Evolutionary conservation across 148 eudicot species (phyloP).

Genomic region (Persicaria maculosa): DNA sequence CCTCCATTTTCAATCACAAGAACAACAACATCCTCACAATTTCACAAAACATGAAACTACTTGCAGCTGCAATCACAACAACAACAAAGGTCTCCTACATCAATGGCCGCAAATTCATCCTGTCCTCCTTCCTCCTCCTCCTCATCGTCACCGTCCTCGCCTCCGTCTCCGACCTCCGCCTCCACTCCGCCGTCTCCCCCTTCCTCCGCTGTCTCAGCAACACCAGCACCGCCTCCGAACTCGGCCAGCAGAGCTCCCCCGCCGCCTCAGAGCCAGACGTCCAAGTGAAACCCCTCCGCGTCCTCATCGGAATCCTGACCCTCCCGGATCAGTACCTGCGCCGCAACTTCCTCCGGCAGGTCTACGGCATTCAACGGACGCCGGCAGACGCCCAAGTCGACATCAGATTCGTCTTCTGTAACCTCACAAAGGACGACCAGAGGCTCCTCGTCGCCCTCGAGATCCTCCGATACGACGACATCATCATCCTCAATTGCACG

Average conservation of each 20-base stretch:
- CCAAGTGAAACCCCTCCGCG: conserved; percentile 21
- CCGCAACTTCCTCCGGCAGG: conserved; percentile 58
- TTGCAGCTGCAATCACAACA: too few relatives aligned
- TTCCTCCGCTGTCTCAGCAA: background rate
- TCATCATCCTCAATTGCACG: conserved; percentile 38
- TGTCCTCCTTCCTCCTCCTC: too few relatives aligned
- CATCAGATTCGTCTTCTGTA: conserved; percentile 78
- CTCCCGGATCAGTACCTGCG: conserved; percentile 76
- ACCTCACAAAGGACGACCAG: conserved; percentile 84
- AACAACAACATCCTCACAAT: too few relatives aligned
- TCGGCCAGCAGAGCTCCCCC: background rate
- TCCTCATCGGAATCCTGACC: conserved; percentile 73
- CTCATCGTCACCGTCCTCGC: too few relatives aligned
- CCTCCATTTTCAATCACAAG: too few relatives aligned
- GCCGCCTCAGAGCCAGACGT: conserved; percentile 13
- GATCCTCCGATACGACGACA: conserved; percentile 59
- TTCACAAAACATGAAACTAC: too few relatives aligned
- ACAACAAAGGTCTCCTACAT: too few relatives aligned
- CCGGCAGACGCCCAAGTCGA: conserved; percentile 46
- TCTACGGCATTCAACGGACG: conserved; percentile 61
- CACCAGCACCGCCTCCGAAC: background rate
- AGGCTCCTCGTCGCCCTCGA: conserved; percentile 69
- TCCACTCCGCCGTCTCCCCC: too few relatives aligned
- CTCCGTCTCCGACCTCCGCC: too few relatives aligned
- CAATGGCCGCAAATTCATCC: too few relatives aligned